Evolutionary conservation across 305 asterid species (phyloP).

Genomic region (Stenogyne calaminthoides): DNA sequence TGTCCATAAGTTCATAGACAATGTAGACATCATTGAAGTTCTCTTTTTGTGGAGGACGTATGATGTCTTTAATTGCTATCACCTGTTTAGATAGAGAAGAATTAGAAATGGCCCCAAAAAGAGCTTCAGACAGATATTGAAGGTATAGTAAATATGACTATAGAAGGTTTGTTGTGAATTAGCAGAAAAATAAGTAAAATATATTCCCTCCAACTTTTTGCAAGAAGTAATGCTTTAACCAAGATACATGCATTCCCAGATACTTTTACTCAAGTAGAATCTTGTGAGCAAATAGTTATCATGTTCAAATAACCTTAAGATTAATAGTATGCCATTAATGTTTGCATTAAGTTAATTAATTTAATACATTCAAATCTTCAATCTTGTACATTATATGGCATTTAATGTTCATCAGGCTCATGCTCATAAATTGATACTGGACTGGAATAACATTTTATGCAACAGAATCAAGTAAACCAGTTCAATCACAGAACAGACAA

Average conservation of each 20-base stretch:
- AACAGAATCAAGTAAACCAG: no score
- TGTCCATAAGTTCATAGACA: conserved; percentile 91
- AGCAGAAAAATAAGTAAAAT: neutral
- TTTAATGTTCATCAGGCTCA: neutral
- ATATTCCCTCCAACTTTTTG: no score
- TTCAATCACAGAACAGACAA: neutral
- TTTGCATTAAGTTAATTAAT: no score
- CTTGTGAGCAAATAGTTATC: no score
- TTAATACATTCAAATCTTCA: neutral
- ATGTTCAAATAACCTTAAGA: neutral
- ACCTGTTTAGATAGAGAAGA: conserved; percentile 47
- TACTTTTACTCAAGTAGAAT: no score
- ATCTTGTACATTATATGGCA: neutral
- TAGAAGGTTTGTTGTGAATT: neutral
- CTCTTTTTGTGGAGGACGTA: conserved; percentile 86
- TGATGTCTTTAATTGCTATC: conserved; percentile 81
- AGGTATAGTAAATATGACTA: neutral
- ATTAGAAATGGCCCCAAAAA: neutral
- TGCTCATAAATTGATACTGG: neutral
- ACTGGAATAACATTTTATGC: neutral
- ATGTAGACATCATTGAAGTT: conserved; percentile 94
- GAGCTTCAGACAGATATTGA: neutral
- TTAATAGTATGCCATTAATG: neutral
- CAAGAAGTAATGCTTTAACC: no score
- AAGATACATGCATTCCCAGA: no score